A percentile compares a stretch with the other conserved stretches of the same genome.
Evolutionary conservation across 768 basidiomycete species (phyloP).

Genomic region (Kwoniella dendrophila): DNA sequence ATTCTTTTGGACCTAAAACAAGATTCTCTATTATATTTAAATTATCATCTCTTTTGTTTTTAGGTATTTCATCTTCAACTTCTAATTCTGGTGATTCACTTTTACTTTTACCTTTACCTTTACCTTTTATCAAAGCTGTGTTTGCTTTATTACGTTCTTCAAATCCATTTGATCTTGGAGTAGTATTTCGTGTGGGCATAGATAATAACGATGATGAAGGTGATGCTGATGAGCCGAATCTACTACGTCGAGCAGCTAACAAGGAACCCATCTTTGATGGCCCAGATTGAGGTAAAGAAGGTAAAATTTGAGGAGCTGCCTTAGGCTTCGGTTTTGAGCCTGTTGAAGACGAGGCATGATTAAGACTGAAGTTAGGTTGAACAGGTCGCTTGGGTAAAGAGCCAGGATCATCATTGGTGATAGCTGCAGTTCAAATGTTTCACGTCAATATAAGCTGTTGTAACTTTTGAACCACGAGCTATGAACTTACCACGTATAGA

Average conservation of each 20-base stretch:
- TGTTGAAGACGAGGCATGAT: background rate
- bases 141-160: conserved; percentile 1
- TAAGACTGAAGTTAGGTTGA: conserved; percentile 21
- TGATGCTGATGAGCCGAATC: conserved; percentile 3
- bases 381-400: conserved; percentile 20
- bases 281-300: conserved; percentile 11
- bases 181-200: background rate
- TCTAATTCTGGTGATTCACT: conserved; percentile 4
- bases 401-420: conserved; percentile 1
- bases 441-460: background rate
- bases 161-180: conserved; percentile 4
- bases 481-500: conserved; percentile 27
- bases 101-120: conserved; percentile 1
- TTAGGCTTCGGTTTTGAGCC: background rate
- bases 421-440: background rate
- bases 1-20: conserved; percentile 74
- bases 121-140: background rate
- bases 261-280: conserved; percentile 23
- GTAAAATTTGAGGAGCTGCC: conserved; percentile 13
- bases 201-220: background rate
- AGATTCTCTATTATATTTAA: conserved; percentile 73
- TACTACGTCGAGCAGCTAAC: conserved; percentile 23
- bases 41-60: conserved; percentile 36
- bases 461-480: background rate
- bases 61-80: conserved; percentile 1